Evolutionary conservation across 2,329 filamentous ascomycete species (phyloP).

Genomic region (Phialophora expanda): DNA sequence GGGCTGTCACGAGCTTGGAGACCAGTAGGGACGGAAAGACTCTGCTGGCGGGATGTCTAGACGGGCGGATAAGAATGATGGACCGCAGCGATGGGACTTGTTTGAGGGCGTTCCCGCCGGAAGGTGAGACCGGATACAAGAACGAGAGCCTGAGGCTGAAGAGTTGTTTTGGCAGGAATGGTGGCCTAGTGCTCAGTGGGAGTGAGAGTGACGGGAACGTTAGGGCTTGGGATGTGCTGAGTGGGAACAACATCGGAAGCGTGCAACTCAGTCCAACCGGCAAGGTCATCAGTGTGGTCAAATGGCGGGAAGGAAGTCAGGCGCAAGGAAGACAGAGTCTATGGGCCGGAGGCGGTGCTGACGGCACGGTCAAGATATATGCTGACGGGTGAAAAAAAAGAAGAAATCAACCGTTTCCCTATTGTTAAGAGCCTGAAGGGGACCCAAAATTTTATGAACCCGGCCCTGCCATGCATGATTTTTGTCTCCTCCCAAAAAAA

Average conservation of each 20-base stretch:
- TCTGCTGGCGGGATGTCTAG: constrained; percentile 74
- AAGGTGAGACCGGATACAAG: constrained; percentile 53
- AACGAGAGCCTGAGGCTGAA: constrained; percentile 78
- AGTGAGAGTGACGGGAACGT: constrained; percentile 75
- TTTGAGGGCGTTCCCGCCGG: constrained; percentile 68
- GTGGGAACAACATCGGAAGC: constrained; percentile 57
- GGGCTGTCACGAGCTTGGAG: constrained; percentile 74
- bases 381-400: constrained; percentile 15
- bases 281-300: constrained; percentile 39
- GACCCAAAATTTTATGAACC: not conserved
- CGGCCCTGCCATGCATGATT: not conserved
- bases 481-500: not conserved
- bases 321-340: constrained; percentile 31
- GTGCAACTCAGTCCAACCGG: constrained; percentile 34
- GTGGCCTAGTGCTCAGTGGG: constrained; percentile 78
- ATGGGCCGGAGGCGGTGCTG: constrained; percentile 38
- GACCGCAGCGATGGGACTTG: constrained; percentile 76
- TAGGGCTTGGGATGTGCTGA: constrained; percentile 84
- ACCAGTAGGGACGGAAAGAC: constrained; percentile 75
- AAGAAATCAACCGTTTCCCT: not conserved
- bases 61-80: constrained; percentile 78
- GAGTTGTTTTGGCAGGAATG: constrained; percentile 74
- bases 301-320: constrained; percentile 37
- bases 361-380: constrained; percentile 38
- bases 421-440: not conserved